A percentile compares a stretch with the other conserved stretches of the same genome.
These are phyloP conservation scores for Podaxis sp. DNA, from an alignment of 768 basidiomycete genomes.

Conservation along the genomic window DNA sequence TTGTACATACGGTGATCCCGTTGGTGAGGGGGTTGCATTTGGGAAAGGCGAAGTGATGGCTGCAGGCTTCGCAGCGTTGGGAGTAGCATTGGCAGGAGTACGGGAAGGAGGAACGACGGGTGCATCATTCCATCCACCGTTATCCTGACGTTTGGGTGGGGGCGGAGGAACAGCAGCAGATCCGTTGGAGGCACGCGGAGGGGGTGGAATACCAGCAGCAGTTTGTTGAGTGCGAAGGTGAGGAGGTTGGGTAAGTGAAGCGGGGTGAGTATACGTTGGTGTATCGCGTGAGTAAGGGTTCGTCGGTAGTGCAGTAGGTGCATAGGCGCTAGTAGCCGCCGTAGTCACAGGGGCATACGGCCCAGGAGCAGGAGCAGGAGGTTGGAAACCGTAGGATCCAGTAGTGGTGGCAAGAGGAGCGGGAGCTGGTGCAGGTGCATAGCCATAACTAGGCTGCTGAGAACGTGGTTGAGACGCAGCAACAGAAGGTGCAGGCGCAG, in stretches of 20 bases:
- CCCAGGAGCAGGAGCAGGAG: constrained; percentile 19
- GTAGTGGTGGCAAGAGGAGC: not conserved
- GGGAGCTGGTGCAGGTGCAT: constrained; percentile 1
- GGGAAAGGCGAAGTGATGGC: constrained; percentile 92
- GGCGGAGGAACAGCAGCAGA: constrained; percentile 30
- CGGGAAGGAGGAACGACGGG: constrained; percentile 54
- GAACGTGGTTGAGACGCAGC: constrained; percentile 6
- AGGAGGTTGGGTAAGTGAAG: constrained; percentile 24
- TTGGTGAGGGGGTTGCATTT: constrained; percentile 46
- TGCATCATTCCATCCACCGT: constrained; percentile 92
- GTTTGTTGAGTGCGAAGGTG: constrained; percentile 33
- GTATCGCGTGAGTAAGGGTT: constrained; percentile 14
- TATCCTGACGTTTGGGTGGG: constrained; percentile 65
- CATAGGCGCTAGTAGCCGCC: constrained; percentile 3
- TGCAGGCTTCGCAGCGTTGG: constrained; percentile 46
- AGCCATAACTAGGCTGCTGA: constrained; percentile 6
- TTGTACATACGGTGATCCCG: constrained; percentile 46
- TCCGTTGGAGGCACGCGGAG: constrained; percentile 37
- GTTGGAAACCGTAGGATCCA: constrained; percentile 22
- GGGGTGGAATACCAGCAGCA: constrained; percentile 41
- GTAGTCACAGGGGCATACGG: constrained; percentile 12
- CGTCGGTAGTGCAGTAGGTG: constrained; percentile 15
- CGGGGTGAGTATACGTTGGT: not conserved
- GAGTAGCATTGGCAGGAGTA: constrained; percentile 51
- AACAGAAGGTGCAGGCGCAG: constrained; percentile 20